phyloP scores from a whole-genome alignment of 768 basidiomycete species.

The Sarcodon sp. region DNA sequence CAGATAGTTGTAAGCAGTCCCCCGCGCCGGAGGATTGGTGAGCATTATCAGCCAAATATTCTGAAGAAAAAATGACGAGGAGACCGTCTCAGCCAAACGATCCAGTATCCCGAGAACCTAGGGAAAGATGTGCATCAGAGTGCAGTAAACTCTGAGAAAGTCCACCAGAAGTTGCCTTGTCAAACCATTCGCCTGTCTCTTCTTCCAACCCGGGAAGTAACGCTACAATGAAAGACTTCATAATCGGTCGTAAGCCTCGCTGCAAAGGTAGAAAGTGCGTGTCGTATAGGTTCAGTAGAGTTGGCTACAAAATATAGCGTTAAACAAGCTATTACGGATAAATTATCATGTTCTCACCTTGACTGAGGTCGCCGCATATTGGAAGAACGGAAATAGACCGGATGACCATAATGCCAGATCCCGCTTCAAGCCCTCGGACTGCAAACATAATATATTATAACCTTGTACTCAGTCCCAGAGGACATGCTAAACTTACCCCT shows the following conservation, averaged over 20 bases:
- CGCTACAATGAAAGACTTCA: conserved; percentile 91
- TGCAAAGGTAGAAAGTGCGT: conserved; percentile 85
- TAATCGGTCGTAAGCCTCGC: conserved; percentile 68
- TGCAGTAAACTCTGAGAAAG: neutral
- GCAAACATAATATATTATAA: neutral
- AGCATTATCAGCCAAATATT: conserved; percentile 92
- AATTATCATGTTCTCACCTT: conserved; percentile 37
- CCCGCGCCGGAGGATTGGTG: conserved; percentile 75
- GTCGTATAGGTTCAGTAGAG: conserved; percentile 85
- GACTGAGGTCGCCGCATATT: conserved; percentile 98
- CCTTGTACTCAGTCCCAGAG: neutral
- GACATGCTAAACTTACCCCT: conserved; percentile 43
- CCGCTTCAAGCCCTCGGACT: conserved; percentile 78
- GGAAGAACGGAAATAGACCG: conserved; percentile 96
- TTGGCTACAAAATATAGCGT: conserved; percentile 37
- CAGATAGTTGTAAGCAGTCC: conserved; percentile 81
- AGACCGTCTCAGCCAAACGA: conserved; percentile 70
- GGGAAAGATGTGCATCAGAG: neutral
- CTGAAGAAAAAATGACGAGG: conserved; percentile 86
- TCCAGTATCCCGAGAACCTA: conserved; percentile 77
- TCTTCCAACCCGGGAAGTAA: conserved; percentile 93
- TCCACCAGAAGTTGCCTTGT: conserved; percentile 38
- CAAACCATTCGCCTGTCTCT: conserved; percentile 95
- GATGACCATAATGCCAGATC: conserved; percentile 93
- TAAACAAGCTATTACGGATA: neutral